phyloP scores from a whole-genome alignment of 257 asterid species.

The Petrea volubilis region DNA sequence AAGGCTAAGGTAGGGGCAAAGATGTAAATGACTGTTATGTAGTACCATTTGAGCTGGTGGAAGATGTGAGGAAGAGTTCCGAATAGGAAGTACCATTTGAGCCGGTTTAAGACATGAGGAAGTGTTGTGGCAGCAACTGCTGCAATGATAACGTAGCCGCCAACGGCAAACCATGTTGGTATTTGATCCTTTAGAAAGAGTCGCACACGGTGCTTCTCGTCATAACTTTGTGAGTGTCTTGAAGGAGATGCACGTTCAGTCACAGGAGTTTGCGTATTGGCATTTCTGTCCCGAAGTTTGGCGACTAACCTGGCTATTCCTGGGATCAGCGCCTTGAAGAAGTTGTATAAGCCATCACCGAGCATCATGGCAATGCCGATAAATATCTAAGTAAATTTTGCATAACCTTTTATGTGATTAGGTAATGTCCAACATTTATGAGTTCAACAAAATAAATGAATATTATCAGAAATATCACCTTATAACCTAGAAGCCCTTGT shows the following conservation, averaged over 20 bases:
- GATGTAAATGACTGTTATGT: constrained; percentile 40
- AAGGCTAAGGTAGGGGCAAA: constrained; percentile 62
- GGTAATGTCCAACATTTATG: neutral
- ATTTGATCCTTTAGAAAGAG: constrained; percentile 56
- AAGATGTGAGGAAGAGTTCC: constrained; percentile 39
- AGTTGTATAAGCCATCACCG: constrained; percentile 55
- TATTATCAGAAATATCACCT: constrained; percentile 6
- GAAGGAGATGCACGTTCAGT: neutral
- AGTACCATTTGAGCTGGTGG: constrained; percentile 59
- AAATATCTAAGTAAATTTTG: constrained; percentile 37
- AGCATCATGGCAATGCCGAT: constrained; percentile 64
- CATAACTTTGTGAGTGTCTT: neutral
- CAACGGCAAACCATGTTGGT: constrained; percentile 40
- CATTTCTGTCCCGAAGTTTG: neutral
- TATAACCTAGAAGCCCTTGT: constrained; percentile 51
- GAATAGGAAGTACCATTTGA: neutral
- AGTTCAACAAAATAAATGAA: neutral
- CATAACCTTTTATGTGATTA: neutral
- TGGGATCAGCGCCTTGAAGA: constrained; percentile 16
- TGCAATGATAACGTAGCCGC: constrained; percentile 42
- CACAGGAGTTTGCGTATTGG: neutral
- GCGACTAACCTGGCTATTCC: constrained; percentile 25
- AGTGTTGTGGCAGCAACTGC: constrained; percentile 26
- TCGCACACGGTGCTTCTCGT: constrained; percentile 36
- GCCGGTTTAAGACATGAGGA: neutral